These are phyloP conservation scores for Ustilago nuda DNA, from an alignment of 1,284 basidiomycete genomes.

Conservation along the genomic window DNA sequence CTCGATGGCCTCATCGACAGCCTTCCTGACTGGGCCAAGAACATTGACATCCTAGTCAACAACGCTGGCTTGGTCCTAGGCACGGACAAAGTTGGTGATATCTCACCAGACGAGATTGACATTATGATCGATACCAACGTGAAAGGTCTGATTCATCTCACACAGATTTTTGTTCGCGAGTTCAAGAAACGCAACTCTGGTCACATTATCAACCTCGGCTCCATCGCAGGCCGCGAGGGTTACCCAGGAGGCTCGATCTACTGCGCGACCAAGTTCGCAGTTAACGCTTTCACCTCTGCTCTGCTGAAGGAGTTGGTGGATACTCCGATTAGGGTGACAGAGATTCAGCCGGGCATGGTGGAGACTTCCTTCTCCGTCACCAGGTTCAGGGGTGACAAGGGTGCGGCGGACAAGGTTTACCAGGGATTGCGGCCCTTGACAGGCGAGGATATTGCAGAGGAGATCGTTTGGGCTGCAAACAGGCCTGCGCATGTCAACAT, in stretches of 20 bases:
- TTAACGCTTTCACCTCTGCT: slow-evolving; percentile 86
- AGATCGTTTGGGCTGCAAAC: slow-evolving; percentile 94
- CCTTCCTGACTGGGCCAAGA: slow-evolving; percentile 63
- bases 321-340: slow-evolving; percentile 73
- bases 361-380: slow-evolving; percentile 74
- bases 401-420: slow-evolving; percentile 62
- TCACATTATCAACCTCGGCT: slow-evolving; percentile 95
- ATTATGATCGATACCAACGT: slow-evolving; percentile 95
- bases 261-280: slow-evolving; percentile 81
- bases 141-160: slow-evolving; percentile 84
- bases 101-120: slow-evolving; percentile 78
- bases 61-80: slow-evolving; percentile 80
- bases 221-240: slow-evolving; percentile 88
- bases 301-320: slow-evolving; percentile 86
- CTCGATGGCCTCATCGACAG: slow-evolving; percentile 46
- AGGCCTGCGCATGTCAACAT: slow-evolving; percentile 72
- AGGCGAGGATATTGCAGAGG: slow-evolving; percentile 77
- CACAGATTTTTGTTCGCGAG: slow-evolving; percentile 76
- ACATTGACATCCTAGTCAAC: slow-evolving; percentile 66
- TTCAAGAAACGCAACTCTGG: slow-evolving; percentile 89
- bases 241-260: slow-evolving; percentile 74
- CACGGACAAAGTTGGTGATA: slow-evolving; percentile 82
- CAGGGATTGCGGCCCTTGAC: slow-evolving; percentile 63
- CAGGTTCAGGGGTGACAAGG: slow-evolving; percentile 56
- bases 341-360: slow-evolving; percentile 78